Conservation (phyloP, 345 rosid genomes). For the Acer saccharum region DNA sequence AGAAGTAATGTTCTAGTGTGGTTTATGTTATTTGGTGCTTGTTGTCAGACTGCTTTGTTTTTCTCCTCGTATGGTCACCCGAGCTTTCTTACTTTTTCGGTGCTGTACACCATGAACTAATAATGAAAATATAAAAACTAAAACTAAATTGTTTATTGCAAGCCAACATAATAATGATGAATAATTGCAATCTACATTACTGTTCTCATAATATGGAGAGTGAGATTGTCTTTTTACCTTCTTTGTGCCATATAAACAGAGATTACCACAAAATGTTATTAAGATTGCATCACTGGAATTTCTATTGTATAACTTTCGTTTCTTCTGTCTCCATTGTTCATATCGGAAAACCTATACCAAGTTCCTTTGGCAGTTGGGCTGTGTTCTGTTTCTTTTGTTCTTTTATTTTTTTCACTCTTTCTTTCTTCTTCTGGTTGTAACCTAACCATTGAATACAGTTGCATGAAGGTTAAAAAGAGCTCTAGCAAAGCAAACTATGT, state of each 20-base stretch:
- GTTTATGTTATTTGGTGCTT: not conserved
- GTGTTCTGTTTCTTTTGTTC: not conserved
- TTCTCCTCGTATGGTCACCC: not conserved
- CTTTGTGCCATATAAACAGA: not conserved
- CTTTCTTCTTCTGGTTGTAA: not conserved
- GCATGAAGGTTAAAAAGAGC: conserved; percentile 51
- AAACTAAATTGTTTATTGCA: not conserved
- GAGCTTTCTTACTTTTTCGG: not conserved
- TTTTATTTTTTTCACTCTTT: not conserved
- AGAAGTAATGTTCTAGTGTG: not conserved
- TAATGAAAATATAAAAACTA: not conserved
- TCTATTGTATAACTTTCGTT: no score
- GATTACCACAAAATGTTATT: no score
- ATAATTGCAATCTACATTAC: not conserved
- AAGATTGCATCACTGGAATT: no score
- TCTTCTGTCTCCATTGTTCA: not conserved
- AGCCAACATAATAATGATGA: not conserved
- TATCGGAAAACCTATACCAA: not conserved
- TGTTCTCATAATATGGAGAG: not conserved
- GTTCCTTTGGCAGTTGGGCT: not conserved
- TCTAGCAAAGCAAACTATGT: conserved; percentile 52
- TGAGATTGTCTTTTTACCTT: not conserved
- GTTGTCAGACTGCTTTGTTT: no score
- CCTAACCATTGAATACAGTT: conserved; percentile 40
- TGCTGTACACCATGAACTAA: not conserved